A percentile compares a stretch with the other conserved stretches of the same genome.
These are phyloP conservation scores for Beverwykella pulmonaria DNA, from an alignment of 495 filamentous ascomycete genomes.

Conservation along the genomic window DNA sequence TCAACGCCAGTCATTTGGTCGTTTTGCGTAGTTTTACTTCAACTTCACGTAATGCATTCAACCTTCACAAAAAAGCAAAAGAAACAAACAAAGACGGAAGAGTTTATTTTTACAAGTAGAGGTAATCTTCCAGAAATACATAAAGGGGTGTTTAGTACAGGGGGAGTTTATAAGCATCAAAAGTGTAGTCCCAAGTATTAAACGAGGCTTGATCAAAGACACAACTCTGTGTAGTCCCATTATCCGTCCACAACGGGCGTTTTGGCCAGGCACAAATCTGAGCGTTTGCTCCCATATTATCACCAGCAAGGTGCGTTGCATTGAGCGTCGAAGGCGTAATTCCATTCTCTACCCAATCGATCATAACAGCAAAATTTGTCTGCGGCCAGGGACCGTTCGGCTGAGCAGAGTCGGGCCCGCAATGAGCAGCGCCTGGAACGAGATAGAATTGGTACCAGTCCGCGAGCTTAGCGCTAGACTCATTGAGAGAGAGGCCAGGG, in stretches of 20 bases:
- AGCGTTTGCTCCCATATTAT: constrained; percentile 48
- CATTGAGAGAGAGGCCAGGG: constrained; percentile 45
- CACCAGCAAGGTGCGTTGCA: constrained; percentile 45
- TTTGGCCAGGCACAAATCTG: constrained; percentile 54
- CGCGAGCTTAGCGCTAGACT: constrained; percentile 46
- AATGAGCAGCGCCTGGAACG: constrained; percentile 58
- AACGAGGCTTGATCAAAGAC: constrained; percentile 47
- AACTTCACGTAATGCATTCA: too few relatives aligned
- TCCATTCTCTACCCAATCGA: constrained; percentile 57
- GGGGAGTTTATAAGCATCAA: constrained; percentile 6
- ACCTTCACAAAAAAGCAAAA: too few relatives aligned
- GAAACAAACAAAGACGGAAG: too few relatives aligned
- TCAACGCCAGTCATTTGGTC: too few relatives aligned
- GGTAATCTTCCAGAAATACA: too few relatives aligned
- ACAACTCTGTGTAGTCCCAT: constrained; percentile 47
- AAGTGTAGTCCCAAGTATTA: constrained; percentile 4
- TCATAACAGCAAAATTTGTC: constrained; percentile 50
- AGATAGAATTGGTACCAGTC: constrained; percentile 59
- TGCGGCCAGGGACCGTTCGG: constrained; percentile 54
- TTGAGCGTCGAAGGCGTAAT: constrained; percentile 49
- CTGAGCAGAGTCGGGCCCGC: constrained; percentile 46
- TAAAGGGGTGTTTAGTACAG: constrained; percentile 7
- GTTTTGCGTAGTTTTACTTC: too few relatives aligned
- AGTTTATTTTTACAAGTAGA: too few relatives aligned
- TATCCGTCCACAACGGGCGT: constrained; percentile 49